Conservation (phyloP, 2,329 filamentous ascomycete genomes). For the Ophiostoma australiae region DNA sequence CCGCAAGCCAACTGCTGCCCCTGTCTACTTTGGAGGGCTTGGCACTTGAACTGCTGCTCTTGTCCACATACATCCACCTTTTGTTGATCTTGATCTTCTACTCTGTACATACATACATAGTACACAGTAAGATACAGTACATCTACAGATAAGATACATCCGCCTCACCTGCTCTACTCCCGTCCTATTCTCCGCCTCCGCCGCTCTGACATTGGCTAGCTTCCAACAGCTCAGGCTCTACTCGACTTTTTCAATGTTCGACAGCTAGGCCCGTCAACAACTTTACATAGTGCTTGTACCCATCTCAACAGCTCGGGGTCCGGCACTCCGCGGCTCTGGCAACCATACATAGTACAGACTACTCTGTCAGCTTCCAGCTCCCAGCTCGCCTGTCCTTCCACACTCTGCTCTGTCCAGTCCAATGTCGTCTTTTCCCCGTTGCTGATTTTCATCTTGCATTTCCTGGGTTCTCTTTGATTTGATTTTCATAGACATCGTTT, state of each 20-base stretch:
- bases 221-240: constrained; percentile 2
- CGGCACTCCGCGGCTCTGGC: background rate
- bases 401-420: background rate
- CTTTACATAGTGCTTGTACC: background rate
- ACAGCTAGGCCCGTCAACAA: background rate
- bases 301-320: constrained; percentile 3
- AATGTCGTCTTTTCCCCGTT: background rate
- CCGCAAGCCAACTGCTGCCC: background rate
- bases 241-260: background rate
- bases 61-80: too few species aligned
- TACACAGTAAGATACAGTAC: background rate
- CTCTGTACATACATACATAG: background rate
- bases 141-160: background rate
- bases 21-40: background rate
- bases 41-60: too few species aligned
- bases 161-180: background rate
- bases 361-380: background rate
- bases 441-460: background rate
- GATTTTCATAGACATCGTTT: background rate
- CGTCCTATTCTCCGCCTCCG: background rate
- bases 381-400: background rate
- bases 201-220: background rate
- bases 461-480: background rate
- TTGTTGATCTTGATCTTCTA: background rate
- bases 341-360: background rate